Evolutionary conservation across 2,329 filamentous ascomycete species (phyloP).

Genomic region (Orbilia ellipsospora): DNA sequence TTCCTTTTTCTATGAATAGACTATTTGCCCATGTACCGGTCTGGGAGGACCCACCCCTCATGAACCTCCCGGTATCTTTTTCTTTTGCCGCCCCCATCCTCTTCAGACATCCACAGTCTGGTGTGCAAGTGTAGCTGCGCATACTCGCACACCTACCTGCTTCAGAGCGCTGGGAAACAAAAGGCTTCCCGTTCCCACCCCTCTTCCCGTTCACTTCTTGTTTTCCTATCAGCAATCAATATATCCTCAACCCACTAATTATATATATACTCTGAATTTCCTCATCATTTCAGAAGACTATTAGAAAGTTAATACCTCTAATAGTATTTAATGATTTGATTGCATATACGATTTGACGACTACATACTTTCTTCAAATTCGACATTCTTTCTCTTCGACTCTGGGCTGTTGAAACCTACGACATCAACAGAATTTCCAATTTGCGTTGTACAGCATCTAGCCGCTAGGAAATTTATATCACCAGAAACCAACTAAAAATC

Average conservation of each 20-base stretch:
- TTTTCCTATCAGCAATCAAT: slow-evolving; percentile 53
- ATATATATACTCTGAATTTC: slow-evolving; percentile 34
- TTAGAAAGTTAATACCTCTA: slow-evolving; percentile 20
- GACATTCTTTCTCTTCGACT: slow-evolving; percentile 39
- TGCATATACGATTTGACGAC: slow-evolving; percentile 52
- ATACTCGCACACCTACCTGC: slow-evolving; percentile 37
- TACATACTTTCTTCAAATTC: slow-evolving; percentile 20
- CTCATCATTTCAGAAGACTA: slow-evolving; percentile 11
- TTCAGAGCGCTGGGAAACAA: slow-evolving; percentile 50
- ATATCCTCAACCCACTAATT: slow-evolving; percentile 12
- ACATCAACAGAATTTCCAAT: slow-evolving; percentile 42
- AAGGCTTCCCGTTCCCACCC: slow-evolving; percentile 53
- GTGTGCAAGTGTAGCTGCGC: slow-evolving; percentile 41
- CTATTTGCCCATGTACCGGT: slow-evolving; percentile 52
- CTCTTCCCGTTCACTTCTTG: slow-evolving; percentile 44
- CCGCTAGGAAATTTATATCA: slow-evolving; percentile 27
- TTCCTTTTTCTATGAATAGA: slow-evolving; percentile 56
- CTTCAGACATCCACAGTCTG: not conserved
- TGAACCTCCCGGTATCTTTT: slow-evolving; percentile 49
- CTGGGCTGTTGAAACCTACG: slow-evolving; percentile 50
- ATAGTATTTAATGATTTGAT: slow-evolving; percentile 43
- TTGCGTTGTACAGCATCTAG: slow-evolving; percentile 46
- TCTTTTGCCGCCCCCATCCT: slow-evolving; percentile 50
- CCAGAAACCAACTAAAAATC: slow-evolving; percentile 10
- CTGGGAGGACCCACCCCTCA: slow-evolving; percentile 40